Evolutionary conservation across 768 basidiomycete genomes (phyloP).

Genomic region (Leccinum subtestaceum): DNA sequence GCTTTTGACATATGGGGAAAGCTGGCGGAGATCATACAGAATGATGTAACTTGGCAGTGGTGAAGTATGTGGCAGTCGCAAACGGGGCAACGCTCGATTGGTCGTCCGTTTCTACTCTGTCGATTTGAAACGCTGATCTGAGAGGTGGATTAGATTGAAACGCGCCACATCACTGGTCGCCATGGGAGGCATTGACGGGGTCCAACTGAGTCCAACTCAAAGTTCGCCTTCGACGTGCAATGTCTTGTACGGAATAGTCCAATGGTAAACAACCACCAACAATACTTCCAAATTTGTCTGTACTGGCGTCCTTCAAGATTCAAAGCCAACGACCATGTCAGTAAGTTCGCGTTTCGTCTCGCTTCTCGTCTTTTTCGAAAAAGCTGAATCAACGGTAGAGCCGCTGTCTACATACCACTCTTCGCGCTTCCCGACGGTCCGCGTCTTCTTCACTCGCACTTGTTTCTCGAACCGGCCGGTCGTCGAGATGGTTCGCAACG

Average conservation of each 20-base stretch:
- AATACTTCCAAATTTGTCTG: conserved; percentile 22
- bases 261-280: conserved; percentile 15
- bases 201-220: background rate
- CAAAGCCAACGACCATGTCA: conserved; percentile 23
- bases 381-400: conserved; percentile 14
- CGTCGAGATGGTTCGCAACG: conserved; percentile 56
- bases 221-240: too few species aligned
- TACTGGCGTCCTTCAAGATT: conserved; percentile 9
- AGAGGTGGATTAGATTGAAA: background rate
- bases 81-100: background rate
- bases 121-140: background rate
- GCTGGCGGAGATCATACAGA: background rate
- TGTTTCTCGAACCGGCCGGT: conserved; percentile 29
- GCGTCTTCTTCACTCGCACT: conserved; percentile 12
- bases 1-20: background rate
- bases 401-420: conserved; percentile 17
- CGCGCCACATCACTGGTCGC: background rate
- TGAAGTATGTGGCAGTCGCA: background rate
- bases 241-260: too few species aligned
- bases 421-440: conserved; percentile 18
- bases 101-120: background rate
- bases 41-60: background rate
- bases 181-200: background rate
- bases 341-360: conserved; percentile 15
- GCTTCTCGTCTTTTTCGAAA: background rate